Base-by-base conservation (phyloP, 176 grass and related monocot species). In the Oryza glaberrima region DNA sequence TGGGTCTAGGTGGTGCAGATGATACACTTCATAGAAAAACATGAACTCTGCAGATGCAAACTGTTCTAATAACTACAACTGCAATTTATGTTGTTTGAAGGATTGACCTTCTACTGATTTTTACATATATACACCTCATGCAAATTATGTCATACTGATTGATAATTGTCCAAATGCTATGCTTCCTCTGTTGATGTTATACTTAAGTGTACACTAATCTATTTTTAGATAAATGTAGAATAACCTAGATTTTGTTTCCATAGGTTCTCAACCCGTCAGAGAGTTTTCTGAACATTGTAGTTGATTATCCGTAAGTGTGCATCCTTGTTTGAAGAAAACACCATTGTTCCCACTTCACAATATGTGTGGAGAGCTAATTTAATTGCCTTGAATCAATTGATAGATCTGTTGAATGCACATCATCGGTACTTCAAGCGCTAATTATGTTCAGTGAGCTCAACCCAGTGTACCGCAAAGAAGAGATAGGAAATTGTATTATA, bases 341-440 rank as follows among this genome's bases (percentile, higher is more conserved):
- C 19, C 11, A 67, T 67, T 54, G 2, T 1, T 45, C 43, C 0
- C 3, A 2, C 48, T 73, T 73, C 43, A n/a, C 15, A 66, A 60
- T 61, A 63, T 46, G 9, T 1, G 14, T 5, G 1, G 2, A 73
- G 3, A 67, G 3, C 20, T 79, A 70, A 84, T 48, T 80, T 1
- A 13, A 52, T 3, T 0, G 0, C 3, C 0, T 38, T 68, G 0
- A 70, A 88, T 52, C 20, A 69, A 85, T 5, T 78, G 20, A 71
- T 72, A 94, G 92, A 80, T 88, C 49, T 2, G 73, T 90, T 8
- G 87, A 94, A 87, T 85, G 84, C 65, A 92, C 92, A 51, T 92
- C 92, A 67, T 89, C 90, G 4, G 87, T 69, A 20, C 71, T 94
- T 16, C 77, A 90, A 81, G 77, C 87, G 58, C 46, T 90, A 0